Evolutionary conservation across 805 yeast species (phyloP), one percentile per base, ranked within the genome.

Genomic region (Candida xyloterini): DNA sequence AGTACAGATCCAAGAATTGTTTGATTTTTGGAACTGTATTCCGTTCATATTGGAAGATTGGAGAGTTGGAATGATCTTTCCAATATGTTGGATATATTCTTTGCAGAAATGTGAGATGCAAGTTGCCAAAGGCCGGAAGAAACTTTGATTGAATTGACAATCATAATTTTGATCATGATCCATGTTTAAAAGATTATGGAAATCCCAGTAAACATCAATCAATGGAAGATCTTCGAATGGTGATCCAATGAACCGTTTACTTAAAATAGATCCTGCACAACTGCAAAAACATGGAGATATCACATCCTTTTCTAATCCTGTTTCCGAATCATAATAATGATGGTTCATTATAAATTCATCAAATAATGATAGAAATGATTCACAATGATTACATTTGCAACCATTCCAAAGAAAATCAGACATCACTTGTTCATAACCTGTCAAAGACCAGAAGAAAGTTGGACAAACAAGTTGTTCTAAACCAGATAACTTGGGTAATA

Each of bases 371-470:
- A 84, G 58, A 37, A 63, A 63, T 10, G 63, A 62, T 4, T 41
- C 39, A 51, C 95, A 84, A 47, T 70, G 74, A 1, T 48, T 44
- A 55, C 95, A 84, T 27, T 70, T 71, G 57, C 91, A 84, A 0
- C 91, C 91, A 54, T 83, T 84, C 90, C 91, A 84, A 16, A 84
- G 57, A 35, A 84, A 47, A 46, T 81, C 84, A 32, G 86, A 82
- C 55, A 79, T 78, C 6, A 81, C 56, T 40, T 80, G 81, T 48
- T 84, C 95, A 55, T 83, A 84, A 45, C 86, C 76, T 0, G 87
- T 67, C 15, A 81, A 62, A 0, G 79, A 63, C 41, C 79, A 77
- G 46, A 84, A 56, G 38, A 81, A 66, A 4, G 78, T 76, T 2
- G 90, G 88, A 0, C 79, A 68, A 4, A 75, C 61, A 10, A 84